These are phyloP conservation scores for Carallia brachiata DNA, from an alignment of 345 rosid species.

Conservation along the genomic window DNA sequence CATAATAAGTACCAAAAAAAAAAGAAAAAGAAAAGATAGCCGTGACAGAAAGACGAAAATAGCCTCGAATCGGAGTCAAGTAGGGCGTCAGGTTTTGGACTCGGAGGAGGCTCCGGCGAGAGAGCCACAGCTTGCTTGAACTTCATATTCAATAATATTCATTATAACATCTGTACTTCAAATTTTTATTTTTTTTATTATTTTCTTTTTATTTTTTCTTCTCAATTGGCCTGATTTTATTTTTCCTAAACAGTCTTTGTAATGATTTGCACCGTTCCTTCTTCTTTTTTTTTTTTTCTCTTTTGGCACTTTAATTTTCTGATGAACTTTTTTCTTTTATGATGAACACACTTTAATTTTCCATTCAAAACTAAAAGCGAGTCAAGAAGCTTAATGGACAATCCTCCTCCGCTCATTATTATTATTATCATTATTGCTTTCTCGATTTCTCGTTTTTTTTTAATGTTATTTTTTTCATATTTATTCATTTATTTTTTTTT, in stretches of 20 bases:
- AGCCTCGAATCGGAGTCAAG: background rate
- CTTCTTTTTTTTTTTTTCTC: background rate
- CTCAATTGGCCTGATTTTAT: no score
- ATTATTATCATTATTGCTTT: background rate
- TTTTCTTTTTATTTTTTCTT: no score
- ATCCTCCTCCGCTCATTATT: conserved; percentile 27
- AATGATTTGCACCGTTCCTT: no score
- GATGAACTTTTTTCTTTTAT: no score
- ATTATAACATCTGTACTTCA: no score
- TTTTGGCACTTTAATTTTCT: conserved; percentile 16
- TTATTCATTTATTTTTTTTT: background rate
- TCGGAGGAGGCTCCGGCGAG: no score
- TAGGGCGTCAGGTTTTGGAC: background rate
- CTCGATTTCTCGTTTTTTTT: conserved; percentile 4
- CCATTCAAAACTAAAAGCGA: conserved; percentile 11
- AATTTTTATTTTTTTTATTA: no score
- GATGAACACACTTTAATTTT: conserved; percentile 10
- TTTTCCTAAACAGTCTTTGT: no score
- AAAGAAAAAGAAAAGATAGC: background rate
- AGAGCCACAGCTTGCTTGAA: no score
- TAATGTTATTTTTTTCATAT: background rate
- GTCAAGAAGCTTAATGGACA: conserved; percentile 43
- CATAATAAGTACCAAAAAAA: background rate
- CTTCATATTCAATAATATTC: no score
- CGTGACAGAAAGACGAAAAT: background rate